phyloP scores from a whole-genome alignment of 2,329 filamentous ascomycete genomes.

The Aureobasidium sp. region DNA sequence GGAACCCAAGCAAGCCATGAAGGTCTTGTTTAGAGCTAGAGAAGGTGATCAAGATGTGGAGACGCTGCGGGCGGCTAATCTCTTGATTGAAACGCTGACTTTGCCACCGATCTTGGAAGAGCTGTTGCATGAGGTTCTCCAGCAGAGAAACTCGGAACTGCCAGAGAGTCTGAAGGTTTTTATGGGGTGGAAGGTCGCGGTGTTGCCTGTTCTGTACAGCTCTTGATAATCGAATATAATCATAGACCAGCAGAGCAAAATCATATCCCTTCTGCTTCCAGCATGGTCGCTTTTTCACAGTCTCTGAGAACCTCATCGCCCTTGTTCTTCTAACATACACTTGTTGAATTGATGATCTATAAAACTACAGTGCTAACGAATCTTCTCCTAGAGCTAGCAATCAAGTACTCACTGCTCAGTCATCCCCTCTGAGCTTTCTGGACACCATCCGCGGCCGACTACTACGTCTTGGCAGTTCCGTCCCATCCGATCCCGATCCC shows the following conservation, averaged over 20 bases:
- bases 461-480: background rate
- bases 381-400: no score
- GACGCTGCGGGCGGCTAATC: conserved; percentile 28
- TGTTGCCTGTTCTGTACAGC: background rate
- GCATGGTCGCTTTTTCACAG: no score
- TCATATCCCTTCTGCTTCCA: no score
- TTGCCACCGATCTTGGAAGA: conserved; percentile 12
- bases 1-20: conserved; percentile 45
- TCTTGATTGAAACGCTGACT: conserved; percentile 42
- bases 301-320: no score
- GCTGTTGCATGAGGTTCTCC: conserved; percentile 1
- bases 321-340: no score
- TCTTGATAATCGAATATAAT: background rate
- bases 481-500: background rate
- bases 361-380: no score
- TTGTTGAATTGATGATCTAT: no score
- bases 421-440: background rate
- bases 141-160: conserved; percentile 1
- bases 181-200: conserved; percentile 14
- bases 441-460: background rate
- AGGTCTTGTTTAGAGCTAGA: conserved; percentile 43
- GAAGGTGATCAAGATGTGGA: conserved; percentile 25
- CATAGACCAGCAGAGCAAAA: no score
- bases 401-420: background rate
- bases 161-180: conserved; percentile 11